These are phyloP conservation scores for Mortierella sp. DNA, from an alignment of 371 early-diverging fungal species.

Conservation along the genomic window DNA sequence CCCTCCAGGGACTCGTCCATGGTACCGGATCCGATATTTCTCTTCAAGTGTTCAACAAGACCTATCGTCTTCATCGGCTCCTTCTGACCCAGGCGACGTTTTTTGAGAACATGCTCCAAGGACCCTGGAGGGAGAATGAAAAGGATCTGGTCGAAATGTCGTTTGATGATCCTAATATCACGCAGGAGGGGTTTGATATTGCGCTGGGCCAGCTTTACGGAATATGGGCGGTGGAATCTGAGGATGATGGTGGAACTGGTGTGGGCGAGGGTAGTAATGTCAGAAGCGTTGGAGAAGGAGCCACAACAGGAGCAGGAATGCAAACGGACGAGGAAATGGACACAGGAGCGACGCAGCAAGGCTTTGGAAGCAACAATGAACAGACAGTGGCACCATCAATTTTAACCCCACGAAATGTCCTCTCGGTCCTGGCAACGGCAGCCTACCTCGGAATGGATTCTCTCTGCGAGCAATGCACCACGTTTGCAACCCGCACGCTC, in stretches of 20 bases:
- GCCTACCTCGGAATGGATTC: slow-evolving; percentile 38
- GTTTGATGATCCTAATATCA: slow-evolving; percentile 40
- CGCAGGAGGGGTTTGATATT: slow-evolving; percentile 44
- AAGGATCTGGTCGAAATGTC: slow-evolving; percentile 57
- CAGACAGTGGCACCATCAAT: background rate
- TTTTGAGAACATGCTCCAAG: slow-evolving; percentile 66
- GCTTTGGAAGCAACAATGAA: background rate
- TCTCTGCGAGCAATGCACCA: slow-evolving; percentile 28
- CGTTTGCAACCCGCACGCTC: slow-evolving; percentile 21
- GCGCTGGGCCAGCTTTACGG: slow-evolving; percentile 40
- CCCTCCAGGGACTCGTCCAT: slow-evolving; percentile 64
- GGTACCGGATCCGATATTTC: slow-evolving; percentile 71
- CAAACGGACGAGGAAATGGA: background rate
- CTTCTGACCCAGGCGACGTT: slow-evolving; percentile 71
- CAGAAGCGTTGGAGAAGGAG: background rate
- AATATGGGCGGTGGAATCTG: slow-evolving; percentile 27
- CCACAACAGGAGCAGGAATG: background rate
- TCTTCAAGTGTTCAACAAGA: slow-evolving; percentile 64
- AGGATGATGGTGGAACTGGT: background rate
- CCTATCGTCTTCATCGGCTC: slow-evolving; percentile 69
- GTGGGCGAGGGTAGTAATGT: too few relatives aligned
- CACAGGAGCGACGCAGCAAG: background rate
- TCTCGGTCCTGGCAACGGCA: slow-evolving; percentile 35
- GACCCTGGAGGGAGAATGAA: slow-evolving; percentile 64
- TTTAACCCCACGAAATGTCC: slow-evolving; percentile 21